phyloP scores from a whole-genome alignment of 2,329 filamentous ascomycete genomes.

The Botryotinia convoluta region DNA sequence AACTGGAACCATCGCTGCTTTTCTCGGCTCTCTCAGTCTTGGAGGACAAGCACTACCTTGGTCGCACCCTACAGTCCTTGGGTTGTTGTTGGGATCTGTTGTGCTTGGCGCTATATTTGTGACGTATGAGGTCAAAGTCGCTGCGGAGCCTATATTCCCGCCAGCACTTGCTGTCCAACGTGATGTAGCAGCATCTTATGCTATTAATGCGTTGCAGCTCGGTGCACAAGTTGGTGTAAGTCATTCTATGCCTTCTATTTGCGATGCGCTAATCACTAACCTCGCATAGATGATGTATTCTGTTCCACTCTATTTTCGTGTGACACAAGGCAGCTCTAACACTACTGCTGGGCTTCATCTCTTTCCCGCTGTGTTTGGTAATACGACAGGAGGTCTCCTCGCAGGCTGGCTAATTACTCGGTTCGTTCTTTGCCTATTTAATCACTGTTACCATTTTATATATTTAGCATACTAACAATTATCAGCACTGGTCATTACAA shows the following conservation, averaged over 20 bases:
- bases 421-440: neutral
- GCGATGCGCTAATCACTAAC: neutral
- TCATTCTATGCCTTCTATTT: constrained; percentile 22
- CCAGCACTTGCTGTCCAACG: constrained; percentile 51
- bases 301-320: constrained; percentile 68
- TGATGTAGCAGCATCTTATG: constrained; percentile 53
- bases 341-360: constrained; percentile 59
- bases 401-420: constrained; percentile 47
- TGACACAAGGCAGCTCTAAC: constrained; percentile 55
- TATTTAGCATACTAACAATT: neutral
- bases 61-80: constrained; percentile 39
- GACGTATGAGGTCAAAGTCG: constrained; percentile 43
- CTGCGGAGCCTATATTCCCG: constrained; percentile 57
- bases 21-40: constrained; percentile 49
- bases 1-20: constrained; percentile 25
- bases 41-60: constrained; percentile 46
- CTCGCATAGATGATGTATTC: constrained; percentile 55
- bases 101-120: constrained; percentile 31
- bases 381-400: constrained; percentile 61
- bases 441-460: neutral
- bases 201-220: constrained; percentile 52
- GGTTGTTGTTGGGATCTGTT: constrained; percentile 38
- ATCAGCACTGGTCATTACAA: constrained; percentile 57
- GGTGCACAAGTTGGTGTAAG: constrained; percentile 57
- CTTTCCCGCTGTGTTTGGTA: constrained; percentile 65